Conservation (phyloP, 805 yeast species). For the Metschnikowia lachancei region DNA sequence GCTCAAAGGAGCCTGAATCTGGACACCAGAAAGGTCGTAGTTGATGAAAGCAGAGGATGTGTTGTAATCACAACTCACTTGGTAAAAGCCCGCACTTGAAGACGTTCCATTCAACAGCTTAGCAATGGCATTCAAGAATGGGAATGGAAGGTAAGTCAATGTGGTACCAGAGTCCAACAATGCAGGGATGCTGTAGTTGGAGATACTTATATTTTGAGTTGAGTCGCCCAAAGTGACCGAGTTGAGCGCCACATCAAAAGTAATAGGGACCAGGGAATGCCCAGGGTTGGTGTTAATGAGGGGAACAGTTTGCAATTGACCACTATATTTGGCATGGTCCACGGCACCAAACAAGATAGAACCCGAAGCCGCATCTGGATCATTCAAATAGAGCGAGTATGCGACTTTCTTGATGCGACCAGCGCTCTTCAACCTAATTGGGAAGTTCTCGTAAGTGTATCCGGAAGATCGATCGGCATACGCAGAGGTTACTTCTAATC, state of each 20-base stretch:
- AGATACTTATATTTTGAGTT: constrained; percentile 1
- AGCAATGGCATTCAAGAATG: constrained; percentile 21
- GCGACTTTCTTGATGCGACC: constrained; percentile 48
- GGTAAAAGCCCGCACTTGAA: not conserved
- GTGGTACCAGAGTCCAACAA: constrained; percentile 54
- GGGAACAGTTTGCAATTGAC: constrained; percentile 34
- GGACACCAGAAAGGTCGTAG: constrained; percentile 57
- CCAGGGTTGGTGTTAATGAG: constrained; percentile 34
- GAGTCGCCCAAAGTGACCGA: constrained; percentile 7
- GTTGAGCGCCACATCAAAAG: constrained; percentile 48
- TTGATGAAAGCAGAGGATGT: not conserved
- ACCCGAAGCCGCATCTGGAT: constrained; percentile 27
- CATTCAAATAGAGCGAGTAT: constrained; percentile 62
- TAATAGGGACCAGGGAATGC: constrained; percentile 31
- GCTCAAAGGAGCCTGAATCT: constrained; percentile 46
- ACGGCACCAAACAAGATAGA: constrained; percentile 24
- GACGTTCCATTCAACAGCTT: not conserved
- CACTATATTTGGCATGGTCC: constrained; percentile 34
- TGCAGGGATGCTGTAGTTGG: constrained; percentile 5
- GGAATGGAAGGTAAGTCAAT: constrained; percentile 45
- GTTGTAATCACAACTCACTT: constrained; percentile 6
- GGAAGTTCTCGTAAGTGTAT: no score
- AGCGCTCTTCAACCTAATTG: no score
- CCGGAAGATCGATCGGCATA: no score
- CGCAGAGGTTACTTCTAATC: not conserved